Conservation (phyloP, 441 rosid species). For the Dalechampia spathulata region DNA sequence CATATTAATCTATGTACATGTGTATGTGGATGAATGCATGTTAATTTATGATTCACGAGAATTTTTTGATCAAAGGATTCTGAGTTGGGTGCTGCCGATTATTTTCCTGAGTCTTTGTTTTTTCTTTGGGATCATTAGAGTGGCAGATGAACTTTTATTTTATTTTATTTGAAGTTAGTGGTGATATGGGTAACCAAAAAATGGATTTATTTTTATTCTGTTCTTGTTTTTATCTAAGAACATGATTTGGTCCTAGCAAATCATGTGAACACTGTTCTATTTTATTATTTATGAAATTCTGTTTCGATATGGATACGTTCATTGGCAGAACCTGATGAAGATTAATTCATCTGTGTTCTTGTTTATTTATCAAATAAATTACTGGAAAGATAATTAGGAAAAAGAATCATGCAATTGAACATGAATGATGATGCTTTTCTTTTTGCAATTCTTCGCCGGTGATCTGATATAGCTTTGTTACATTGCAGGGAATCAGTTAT, state of each 20-base stretch:
- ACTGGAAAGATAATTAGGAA: too few relatives aligned
- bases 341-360: too few relatives aligned
- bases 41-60: too few relatives aligned
- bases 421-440: too few relatives aligned
- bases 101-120: slow-evolving; percentile 6
- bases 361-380: too few relatives aligned
- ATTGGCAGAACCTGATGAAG: too few relatives aligned
- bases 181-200: slow-evolving; percentile 9
- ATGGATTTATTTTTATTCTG: not conserved
- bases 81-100: slow-evolving; percentile 6
- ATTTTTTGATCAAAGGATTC: slow-evolving; percentile 12
- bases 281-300: not conserved
- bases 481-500: slow-evolving; percentile 86
- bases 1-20: too few relatives aligned
- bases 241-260: slow-evolving; percentile 7
- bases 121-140: slow-evolving; percentile 19
- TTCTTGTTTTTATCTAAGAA: slow-evolving; percentile 1
- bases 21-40: too few relatives aligned
- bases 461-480: slow-evolving; percentile 1
- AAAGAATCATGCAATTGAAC: too few relatives aligned
- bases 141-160: slow-evolving; percentile 5
- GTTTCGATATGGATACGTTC: not conserved
- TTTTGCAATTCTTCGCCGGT: too few relatives aligned
- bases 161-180: not conserved
- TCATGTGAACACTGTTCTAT: slow-evolving; percentile 10